Percentiles rank a stretch among this genome's conserved stretches.
phyloP scores from a whole-genome alignment of 768 basidiomycete genomes.

The Paxillus rubicundulus region DNA sequence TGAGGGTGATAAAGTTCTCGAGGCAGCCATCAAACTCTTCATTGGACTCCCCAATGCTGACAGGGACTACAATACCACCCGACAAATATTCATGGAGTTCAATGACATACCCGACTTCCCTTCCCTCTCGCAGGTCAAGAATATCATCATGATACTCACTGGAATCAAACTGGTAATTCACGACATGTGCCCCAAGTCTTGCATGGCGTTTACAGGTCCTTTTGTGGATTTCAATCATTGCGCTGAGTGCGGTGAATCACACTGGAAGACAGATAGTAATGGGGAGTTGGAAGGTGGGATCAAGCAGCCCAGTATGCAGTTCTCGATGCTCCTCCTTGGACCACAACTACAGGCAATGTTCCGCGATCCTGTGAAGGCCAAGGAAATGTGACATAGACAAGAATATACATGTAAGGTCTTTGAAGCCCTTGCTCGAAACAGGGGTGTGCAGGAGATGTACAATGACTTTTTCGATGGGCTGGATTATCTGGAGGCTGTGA shows the following conservation, averaged over 20 bases:
- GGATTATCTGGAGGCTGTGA: neutral
- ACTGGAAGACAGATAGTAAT: too few species aligned
- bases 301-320: neutral
- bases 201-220: slow-evolving; percentile 24
- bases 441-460: neutral
- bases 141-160: neutral
- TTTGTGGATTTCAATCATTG: slow-evolving; percentile 9
- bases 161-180: slow-evolving; percentile 6
- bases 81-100: neutral
- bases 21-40: neutral
- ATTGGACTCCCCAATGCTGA: neutral
- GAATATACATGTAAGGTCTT: neutral
- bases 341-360: neutral
- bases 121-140: neutral
- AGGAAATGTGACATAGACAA: too few species aligned
- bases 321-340: neutral
- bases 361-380: neutral
- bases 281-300: slow-evolving; percentile 13
- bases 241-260: slow-evolving; percentile 20
- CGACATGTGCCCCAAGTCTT: slow-evolving; percentile 27
- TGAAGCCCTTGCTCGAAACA: neutral
- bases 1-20: neutral
- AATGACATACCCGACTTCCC: neutral
- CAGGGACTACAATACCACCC: neutral
- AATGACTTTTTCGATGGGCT: too few species aligned